These are phyloP conservation scores for Annulohypoxylon stygium DNA, from an alignment of 495 filamentous ascomycete species.

Conservation along the genomic window DNA sequence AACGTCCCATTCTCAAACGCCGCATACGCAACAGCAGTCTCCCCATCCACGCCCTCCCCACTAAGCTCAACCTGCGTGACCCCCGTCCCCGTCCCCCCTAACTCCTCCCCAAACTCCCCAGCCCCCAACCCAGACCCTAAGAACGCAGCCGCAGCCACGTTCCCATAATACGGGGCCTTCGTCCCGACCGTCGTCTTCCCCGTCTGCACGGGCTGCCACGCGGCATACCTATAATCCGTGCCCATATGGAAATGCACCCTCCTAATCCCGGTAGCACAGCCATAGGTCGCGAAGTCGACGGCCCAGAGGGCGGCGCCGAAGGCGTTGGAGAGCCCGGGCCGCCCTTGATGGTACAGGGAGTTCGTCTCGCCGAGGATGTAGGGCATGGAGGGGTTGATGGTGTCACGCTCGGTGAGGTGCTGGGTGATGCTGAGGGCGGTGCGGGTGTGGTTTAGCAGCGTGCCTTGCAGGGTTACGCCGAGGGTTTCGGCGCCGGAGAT, in stretches of 20 bases:
- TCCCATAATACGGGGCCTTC: constrained; percentile 76
- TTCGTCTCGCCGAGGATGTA: constrained; percentile 77
- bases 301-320: constrained; percentile 80
- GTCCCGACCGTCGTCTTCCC: constrained; percentile 67
- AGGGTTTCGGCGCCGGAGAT: constrained; percentile 72
- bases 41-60: constrained; percentile 42
- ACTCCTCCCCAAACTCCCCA: background rate
- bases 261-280: constrained; percentile 68
- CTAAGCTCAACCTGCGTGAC: constrained; percentile 59
- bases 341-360: constrained; percentile 73
- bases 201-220: constrained; percentile 72
- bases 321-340: constrained; percentile 72
- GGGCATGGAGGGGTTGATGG: constrained; percentile 59
- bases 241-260: constrained; percentile 77
- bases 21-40: constrained; percentile 66
- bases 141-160: constrained; percentile 70
- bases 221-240: constrained; percentile 67
- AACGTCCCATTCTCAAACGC: constrained; percentile 61
- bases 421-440: constrained; percentile 64
- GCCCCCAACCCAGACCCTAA: constrained; percentile 50
- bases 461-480: constrained; percentile 73
- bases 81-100: constrained; percentile 38
- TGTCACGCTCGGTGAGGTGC: constrained; percentile 62
- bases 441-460: constrained; percentile 74
- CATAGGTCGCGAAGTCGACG: constrained; percentile 73